phyloP scores from a whole-genome alignment of 202 grass and related monocot genomes.

The Alloteropsis angusta region DNA sequence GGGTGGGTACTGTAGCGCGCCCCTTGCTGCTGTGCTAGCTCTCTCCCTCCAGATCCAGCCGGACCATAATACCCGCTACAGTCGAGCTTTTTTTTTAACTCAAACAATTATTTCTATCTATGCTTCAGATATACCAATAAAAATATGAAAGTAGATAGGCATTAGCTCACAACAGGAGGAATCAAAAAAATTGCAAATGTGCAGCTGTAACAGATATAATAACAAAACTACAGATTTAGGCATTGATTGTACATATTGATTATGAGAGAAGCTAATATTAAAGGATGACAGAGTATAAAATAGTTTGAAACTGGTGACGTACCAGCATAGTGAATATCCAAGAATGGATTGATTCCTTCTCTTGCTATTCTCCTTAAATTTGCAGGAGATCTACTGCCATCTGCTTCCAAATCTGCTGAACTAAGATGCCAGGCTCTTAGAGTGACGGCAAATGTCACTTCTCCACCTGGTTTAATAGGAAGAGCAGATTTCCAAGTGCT shows the following conservation, averaged over 20 bases:
- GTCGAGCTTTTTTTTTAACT: no score
- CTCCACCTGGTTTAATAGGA: conserved; percentile 91
- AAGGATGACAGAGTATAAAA: conserved; percentile 22
- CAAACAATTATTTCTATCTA: not conserved
- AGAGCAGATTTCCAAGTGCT: conserved; percentile 61
- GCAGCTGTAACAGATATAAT: not conserved
- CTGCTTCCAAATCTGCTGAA: conserved; percentile 62
- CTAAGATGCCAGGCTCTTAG: conserved; percentile 93
- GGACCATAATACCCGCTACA: no score
- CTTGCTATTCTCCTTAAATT: conserved; percentile 64
- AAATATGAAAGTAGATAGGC: not conserved
- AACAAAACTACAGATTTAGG: not conserved
- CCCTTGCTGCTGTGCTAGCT: no score
- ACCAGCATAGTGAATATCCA: conserved; percentile 97
- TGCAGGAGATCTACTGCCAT: conserved; percentile 50
- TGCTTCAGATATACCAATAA: conserved; percentile 12
- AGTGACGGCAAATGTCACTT: conserved; percentile 79
- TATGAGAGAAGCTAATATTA: not conserved
- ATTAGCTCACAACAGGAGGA: not conserved
- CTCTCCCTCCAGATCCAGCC: no score
- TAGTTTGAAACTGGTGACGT: conserved; percentile 30
- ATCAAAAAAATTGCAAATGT: no score
- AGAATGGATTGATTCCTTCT: conserved; percentile 78
- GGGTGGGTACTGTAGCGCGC: no score
- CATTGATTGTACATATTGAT: conserved; percentile 8